These are phyloP conservation scores for Hyphodiscus sp. DNA, from an alignment of 2,329 filamentous ascomycete species.

Conservation along the genomic window DNA sequence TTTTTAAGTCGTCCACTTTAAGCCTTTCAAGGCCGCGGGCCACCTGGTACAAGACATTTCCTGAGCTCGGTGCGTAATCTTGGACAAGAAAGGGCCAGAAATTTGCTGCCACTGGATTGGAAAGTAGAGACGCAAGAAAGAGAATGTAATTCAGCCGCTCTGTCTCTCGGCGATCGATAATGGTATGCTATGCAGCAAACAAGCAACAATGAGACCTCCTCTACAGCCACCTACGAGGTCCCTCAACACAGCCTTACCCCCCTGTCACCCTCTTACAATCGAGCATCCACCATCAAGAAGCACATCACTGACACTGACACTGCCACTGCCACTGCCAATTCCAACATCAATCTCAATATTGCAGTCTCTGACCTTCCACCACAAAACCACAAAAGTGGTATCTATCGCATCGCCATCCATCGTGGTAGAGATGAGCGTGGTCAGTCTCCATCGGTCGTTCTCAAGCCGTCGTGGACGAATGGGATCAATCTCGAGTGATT, in stretches of 20 bases:
- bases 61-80: no score
- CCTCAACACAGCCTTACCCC: neutral
- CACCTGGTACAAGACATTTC: no score
- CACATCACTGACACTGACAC: no score
- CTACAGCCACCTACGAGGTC: neutral
- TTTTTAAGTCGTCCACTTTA: no score
- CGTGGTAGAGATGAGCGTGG: constrained; percentile 1
- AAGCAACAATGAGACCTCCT: neutral
- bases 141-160: neutral
- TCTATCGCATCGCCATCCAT: neutral
- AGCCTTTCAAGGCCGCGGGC: no score
- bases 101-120: no score
- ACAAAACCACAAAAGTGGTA: neutral
- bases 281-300: neutral
- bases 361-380: neutral
- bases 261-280: neutral
- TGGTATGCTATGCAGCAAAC: neutral
- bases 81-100: no score
- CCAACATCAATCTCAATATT: neutral
- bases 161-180: neutral
- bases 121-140: neutral
- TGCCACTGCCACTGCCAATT: no score
- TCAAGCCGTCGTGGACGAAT: neutral
- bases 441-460: constrained; percentile 4
- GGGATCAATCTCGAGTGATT: constrained; percentile 4